Conservation (phyloP, 805 yeast genomes). For the Groenewaldozyma tartarivorans region DNA sequence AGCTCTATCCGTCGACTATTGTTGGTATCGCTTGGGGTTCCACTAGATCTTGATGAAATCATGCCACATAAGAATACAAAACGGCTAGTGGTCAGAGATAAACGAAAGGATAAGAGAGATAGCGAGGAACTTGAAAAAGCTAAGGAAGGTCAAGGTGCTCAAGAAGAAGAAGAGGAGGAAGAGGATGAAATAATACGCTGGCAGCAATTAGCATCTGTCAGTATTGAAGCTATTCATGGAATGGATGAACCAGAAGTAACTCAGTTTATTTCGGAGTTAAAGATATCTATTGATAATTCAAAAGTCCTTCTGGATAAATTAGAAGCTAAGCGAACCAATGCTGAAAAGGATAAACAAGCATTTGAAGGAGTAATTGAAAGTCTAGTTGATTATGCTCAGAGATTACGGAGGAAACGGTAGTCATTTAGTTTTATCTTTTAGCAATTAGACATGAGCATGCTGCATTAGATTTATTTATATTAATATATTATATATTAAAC, state of each 20-base stretch:
- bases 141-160: neutral
- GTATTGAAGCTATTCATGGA: slow-evolving; percentile 29
- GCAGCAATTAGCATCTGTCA: slow-evolving; percentile 26
- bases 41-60: slow-evolving; percentile 58
- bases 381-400: slow-evolving; percentile 82
- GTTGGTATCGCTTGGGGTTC: slow-evolving; percentile 58
- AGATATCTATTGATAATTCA: slow-evolving; percentile 29
- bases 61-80: slow-evolving; percentile 24
- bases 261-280: slow-evolving; percentile 28
- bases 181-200: slow-evolving; percentile 20
- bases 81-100: slow-evolving; percentile 17
- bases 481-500: slow-evolving; percentile 16
- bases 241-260: slow-evolving; percentile 31
- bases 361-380: slow-evolving; percentile 86
- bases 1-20: slow-evolving; percentile 57
- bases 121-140: neutral
- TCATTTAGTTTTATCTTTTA: neutral
- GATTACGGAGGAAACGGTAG: slow-evolving; percentile 35
- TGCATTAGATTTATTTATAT: slow-evolving; percentile 3
- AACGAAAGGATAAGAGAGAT: neutral
- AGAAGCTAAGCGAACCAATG: slow-evolving; percentile 39
- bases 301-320: slow-evolving; percentile 39
- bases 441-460: neutral
- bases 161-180: neutral
- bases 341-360: slow-evolving; percentile 57